These are phyloP conservation scores for Didymosphaeria variabile DNA, from an alignment of 2,329 filamentous ascomycete genomes.

Conservation along the genomic window DNA sequence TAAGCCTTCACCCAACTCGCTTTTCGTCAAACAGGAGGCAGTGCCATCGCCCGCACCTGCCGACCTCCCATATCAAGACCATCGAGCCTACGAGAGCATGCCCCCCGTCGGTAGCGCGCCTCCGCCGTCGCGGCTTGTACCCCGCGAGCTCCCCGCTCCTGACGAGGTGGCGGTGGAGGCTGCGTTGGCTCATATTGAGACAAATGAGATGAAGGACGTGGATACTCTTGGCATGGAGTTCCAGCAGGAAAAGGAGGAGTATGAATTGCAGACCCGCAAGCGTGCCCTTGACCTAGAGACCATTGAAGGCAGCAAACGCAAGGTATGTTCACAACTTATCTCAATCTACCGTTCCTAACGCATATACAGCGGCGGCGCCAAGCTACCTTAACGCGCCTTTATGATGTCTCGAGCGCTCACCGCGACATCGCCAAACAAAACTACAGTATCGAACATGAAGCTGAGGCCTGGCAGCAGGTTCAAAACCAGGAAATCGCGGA, in stretches of 20 bases:
- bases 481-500: slow-evolving; percentile 89
- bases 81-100: slow-evolving; percentile 35
- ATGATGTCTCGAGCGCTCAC: slow-evolving; percentile 71
- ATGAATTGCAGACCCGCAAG: slow-evolving; percentile 66
- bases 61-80: slow-evolving; percentile 31
- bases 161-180: slow-evolving; percentile 74
- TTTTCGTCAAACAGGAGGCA: slow-evolving; percentile 48
- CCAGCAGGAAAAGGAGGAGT: slow-evolving; percentile 64
- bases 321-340: slow-evolving; percentile 51
- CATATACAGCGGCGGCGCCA: slow-evolving; percentile 65
- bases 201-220: slow-evolving; percentile 65
- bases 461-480: slow-evolving; percentile 84
- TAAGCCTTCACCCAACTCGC: slow-evolving; percentile 33
- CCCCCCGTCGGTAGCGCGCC: slow-evolving; percentile 31
- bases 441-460: slow-evolving; percentile 79
- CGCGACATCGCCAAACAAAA: slow-evolving; percentile 76
- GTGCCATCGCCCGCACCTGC: slow-evolving; percentile 41
- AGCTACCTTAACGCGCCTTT: slow-evolving; percentile 64
- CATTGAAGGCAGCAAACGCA: slow-evolving; percentile 70
- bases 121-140: slow-evolving; percentile 25
- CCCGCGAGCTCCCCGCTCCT: slow-evolving; percentile 41
- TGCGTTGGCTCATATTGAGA: slow-evolving; percentile 68
- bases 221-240: slow-evolving; percentile 62
- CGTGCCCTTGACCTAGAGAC: slow-evolving; percentile 73
- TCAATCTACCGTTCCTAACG: slow-evolving; percentile 21